A percentile compares a stretch with the other conserved stretches of the same genome.
These are phyloP conservation scores for Drechmeria coniospora DNA, from an alignment of 2,329 filamentous ascomycete genomes.

Conservation along the genomic window DNA sequence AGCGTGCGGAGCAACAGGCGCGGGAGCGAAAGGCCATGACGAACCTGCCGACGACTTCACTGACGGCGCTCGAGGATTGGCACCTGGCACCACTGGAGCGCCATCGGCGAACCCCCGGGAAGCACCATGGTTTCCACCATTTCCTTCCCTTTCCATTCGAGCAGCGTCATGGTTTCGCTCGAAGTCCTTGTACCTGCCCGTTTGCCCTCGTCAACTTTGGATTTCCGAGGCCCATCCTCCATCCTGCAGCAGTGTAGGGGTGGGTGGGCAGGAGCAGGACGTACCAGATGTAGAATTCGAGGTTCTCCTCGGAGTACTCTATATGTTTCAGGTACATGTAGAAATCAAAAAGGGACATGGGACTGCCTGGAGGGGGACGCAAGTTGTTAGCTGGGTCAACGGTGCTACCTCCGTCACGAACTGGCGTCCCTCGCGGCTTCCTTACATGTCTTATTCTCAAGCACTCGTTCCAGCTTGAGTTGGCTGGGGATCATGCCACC, in stretches of 20 bases:
- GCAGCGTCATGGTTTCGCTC: slow-evolving; percentile 9
- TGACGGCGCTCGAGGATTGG: no score
- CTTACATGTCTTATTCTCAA: slow-evolving; percentile 30
- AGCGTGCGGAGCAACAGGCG: background rate
- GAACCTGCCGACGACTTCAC: no score
- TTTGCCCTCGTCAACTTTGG: no score
- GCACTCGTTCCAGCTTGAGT: slow-evolving; percentile 27
- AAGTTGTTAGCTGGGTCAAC: background rate
- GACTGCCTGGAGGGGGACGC: slow-evolving; percentile 18
- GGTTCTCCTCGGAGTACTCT: slow-evolving; percentile 31
- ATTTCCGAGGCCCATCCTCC: no score
- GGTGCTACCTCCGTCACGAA: no score
- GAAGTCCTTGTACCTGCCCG: slow-evolving; percentile 27
- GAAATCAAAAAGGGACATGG: slow-evolving; percentile 34
- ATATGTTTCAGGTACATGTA: slow-evolving; percentile 36
- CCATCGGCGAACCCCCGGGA: no score
- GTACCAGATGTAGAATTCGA: slow-evolving; percentile 34
- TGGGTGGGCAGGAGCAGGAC: slow-evolving; percentile 1
- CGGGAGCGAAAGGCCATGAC: no score
- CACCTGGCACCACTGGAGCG: no score
- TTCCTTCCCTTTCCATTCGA: no score
- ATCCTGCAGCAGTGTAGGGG: no score
- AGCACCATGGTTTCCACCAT: background rate
- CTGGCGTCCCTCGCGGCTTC: no score
- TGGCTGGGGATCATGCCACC: slow-evolving; percentile 6